Base-by-base conservation (phyloP, 2,329 filamentous ascomycete species). In the Neofusicoccum ribis region DNA sequence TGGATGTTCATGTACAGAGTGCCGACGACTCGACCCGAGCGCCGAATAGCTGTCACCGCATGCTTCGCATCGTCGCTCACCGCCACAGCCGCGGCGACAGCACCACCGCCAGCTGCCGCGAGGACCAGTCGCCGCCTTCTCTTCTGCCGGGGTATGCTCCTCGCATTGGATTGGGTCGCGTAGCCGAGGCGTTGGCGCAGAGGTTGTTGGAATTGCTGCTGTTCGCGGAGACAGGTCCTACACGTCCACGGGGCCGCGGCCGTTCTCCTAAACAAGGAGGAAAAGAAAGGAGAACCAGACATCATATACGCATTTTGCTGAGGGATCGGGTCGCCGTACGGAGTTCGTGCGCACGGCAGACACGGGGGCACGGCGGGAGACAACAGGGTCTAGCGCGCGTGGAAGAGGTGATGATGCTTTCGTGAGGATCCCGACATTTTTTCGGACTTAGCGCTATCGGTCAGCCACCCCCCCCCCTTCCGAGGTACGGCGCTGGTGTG, bases 1-100 rank as follows among this genome's bases (percentile, higher is more conserved):
- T 94, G 93, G 69, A 98, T 95, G 79, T 91, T 93, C 65, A 96
- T 82, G 14, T 86, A 87, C 71, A 98, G 78, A 34, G 91, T 87
- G 31, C 85, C 83, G 11, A 89, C 88, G 23, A 98, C 94, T 68
- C 94, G 86, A 8, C 91, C 90, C 39, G 91, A 90, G 69, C 94
- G 86, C 79, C 92, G 89, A 2, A 86, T 86, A 11, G 91, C 91
- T 61, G 89, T 86, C 74, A 91, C 94, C 39, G 85, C 84, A 80
- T 91, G 88, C 76, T 89, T 91, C 69, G 92, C 88, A 69, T 96
- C 88, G 59, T 88, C 85, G 51, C 80, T 84, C 70, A 86, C 82
- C 9, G 82, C 80, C 56, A 86, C 74, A 5, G 79, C 79, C 15
- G 75, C 79, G 7, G 79, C 78, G 37, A 78, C 78, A 15, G 84